Percentiles rank a stretch among this genome's conserved stretches.
These are phyloP conservation scores for Capronia coronata DNA, from an alignment of 2,329 filamentous ascomycete genomes.

Conservation along the genomic window DNA sequence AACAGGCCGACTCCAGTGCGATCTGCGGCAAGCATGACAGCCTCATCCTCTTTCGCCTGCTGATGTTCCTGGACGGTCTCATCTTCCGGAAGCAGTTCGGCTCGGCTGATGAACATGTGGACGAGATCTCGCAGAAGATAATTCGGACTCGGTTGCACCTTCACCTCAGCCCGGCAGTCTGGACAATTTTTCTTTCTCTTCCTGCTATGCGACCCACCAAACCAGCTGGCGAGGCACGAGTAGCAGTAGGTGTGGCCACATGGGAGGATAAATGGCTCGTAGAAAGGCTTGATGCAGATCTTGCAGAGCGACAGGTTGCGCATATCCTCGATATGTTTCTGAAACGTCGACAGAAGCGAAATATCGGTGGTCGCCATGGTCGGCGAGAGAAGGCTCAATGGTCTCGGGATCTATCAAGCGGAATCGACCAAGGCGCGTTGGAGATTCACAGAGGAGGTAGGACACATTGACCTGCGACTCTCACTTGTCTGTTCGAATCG, in stretches of 20 bases:
- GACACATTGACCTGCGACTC: too few species aligned
- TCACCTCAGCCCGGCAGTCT: slow-evolving; percentile 57
- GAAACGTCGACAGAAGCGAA: slow-evolving; percentile 37
- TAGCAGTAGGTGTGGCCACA: slow-evolving; percentile 71
- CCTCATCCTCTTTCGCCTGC: slow-evolving; percentile 53
- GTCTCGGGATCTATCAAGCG: background rate
- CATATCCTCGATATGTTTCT: slow-evolving; percentile 55
- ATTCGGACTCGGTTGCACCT: slow-evolving; percentile 55
- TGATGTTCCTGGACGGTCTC: slow-evolving; percentile 58
- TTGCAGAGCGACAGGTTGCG: slow-evolving; percentile 58
- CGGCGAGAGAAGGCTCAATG: background rate
- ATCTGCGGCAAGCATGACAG: slow-evolving; percentile 54
- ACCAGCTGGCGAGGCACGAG: slow-evolving; percentile 41
- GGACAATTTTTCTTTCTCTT: slow-evolving; percentile 57
- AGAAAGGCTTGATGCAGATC: slow-evolving; percentile 61
- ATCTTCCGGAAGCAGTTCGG: slow-evolving; percentile 55
- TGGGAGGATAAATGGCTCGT: slow-evolving; percentile 61
- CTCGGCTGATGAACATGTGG: slow-evolving; percentile 54
- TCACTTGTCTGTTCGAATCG: background rate
- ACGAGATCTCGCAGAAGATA: slow-evolving; percentile 62
- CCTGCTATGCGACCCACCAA: slow-evolving; percentile 27
- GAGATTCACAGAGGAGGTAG: background rate
- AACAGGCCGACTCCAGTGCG: slow-evolving; percentile 57
- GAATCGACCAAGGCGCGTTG: background rate
- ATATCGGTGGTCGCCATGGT: slow-evolving; percentile 16